phyloP scores from a whole-genome alignment of 306 rosid genomes.

The Lathyrus tuberosus region DNA sequence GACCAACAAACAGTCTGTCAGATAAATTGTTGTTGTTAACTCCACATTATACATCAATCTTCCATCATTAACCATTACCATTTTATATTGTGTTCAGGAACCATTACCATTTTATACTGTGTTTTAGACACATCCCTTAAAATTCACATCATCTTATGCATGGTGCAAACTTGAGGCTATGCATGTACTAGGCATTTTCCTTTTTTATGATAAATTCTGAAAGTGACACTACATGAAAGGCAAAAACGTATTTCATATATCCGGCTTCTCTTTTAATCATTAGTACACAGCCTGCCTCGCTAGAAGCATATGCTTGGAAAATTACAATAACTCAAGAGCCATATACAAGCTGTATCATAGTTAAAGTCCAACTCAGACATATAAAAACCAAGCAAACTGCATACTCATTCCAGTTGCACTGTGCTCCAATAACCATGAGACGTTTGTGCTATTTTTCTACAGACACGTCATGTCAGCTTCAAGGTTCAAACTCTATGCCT shows the following conservation, averaged over 20 bases:
- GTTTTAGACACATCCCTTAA: not conserved
- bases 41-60: too few species aligned
- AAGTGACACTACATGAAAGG: not conserved
- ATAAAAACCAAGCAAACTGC: slow-evolving; percentile 26
- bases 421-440: slow-evolving; percentile 4
- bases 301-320: slow-evolving; percentile 10
- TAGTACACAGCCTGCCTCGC: slow-evolving; percentile 12
- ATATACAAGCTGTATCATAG: slow-evolving; percentile 14
- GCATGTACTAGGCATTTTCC: not conserved
- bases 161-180: not conserved
- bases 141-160: not conserved
- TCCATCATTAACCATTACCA: too few species aligned
- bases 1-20: too few species aligned
- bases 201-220: not conserved
- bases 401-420: slow-evolving; percentile 8
- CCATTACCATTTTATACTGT: too few species aligned
- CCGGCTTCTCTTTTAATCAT: slow-evolving; percentile 9
- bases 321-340: slow-evolving; percentile 1
- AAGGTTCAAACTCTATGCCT: slow-evolving; percentile 35
- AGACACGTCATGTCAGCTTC: slow-evolving; percentile 19
- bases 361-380: slow-evolving; percentile 31
- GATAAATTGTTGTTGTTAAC: too few species aligned
- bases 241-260: not conserved
- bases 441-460: slow-evolving; percentile 14
- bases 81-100: too few species aligned